Evolutionary conservation across 805 yeast species (phyloP).

Genomic region (Suhomyces faveliae): DNA sequence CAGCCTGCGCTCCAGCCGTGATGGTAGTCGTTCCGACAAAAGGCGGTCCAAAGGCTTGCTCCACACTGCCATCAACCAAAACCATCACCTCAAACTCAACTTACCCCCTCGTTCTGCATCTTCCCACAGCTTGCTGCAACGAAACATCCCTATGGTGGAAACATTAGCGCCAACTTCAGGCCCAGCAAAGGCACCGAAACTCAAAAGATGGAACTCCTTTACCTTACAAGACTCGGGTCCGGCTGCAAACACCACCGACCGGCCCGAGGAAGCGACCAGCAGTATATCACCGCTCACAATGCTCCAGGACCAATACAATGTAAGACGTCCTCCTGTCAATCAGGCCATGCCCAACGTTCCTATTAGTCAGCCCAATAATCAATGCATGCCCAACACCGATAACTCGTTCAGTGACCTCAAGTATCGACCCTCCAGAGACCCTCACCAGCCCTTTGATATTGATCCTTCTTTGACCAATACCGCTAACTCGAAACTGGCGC

Average conservation of each 20-base stretch:
- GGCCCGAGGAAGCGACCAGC: background rate
- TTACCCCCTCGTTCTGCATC: conserved; percentile 11
- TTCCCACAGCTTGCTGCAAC: conserved; percentile 7
- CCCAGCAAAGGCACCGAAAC: conserved; percentile 9
- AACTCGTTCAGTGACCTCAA: conserved; percentile 16
- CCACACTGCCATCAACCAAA: conserved; percentile 14
- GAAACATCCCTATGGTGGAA: conserved; percentile 11
- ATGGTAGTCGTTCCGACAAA: background rate
- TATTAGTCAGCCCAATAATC: no score
- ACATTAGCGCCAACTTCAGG: conserved; percentile 4
- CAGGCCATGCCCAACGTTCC: no score
- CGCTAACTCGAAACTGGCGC: background rate
- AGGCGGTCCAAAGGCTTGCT: conserved; percentile 8
- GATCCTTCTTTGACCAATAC: background rate
- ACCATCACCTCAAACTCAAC: conserved; percentile 10
- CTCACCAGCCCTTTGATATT: background rate
- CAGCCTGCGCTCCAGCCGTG: background rate
- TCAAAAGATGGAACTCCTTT: conserved; percentile 14
- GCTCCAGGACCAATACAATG: conserved; percentile 26
- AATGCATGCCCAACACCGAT: conserved; percentile 15
- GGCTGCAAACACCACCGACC: background rate
- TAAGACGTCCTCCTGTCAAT: conserved; percentile 20
- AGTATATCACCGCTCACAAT: conserved; percentile 30
- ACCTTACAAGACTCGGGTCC: background rate
- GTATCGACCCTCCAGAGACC: background rate